Conservation (phyloP, 768 basidiomycete genomes). For the Termitomyces sp. region DNA sequence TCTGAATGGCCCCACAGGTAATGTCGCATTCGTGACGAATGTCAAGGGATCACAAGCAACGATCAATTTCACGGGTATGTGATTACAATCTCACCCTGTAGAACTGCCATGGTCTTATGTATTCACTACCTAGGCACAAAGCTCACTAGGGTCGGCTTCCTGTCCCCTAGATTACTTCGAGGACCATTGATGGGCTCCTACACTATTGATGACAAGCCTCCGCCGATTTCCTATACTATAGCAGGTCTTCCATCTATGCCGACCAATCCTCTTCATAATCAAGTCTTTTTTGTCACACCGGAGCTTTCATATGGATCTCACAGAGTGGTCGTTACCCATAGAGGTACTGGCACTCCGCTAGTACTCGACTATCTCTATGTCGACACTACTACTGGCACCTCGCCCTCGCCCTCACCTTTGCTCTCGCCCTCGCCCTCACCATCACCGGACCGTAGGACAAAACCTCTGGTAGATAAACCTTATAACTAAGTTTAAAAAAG, state of each 20-base stretch:
- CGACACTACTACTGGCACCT: background rate
- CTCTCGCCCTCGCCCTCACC: too few species aligned
- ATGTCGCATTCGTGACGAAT: background rate
- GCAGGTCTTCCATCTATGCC: conserved; percentile 11
- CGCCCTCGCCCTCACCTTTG: too few species aligned
- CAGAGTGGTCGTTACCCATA: background rate
- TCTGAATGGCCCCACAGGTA: background rate
- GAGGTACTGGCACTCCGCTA: conserved; percentile 13
- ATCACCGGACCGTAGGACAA: too few species aligned
- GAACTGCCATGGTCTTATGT: background rate
- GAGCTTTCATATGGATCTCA: background rate
- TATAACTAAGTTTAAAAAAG: too few species aligned
- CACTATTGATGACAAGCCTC: conserved; percentile 23
- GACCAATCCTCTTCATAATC: conserved; percentile 20
- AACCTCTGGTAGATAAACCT: too few species aligned
- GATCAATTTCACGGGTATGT: conserved; percentile 10
- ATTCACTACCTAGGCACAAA: conserved; percentile 20
- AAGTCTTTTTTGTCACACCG: conserved; percentile 20
- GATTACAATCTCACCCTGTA: background rate
- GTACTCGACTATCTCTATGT: conserved; percentile 17
- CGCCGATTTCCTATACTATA: conserved; percentile 20
- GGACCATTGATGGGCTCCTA: conserved; percentile 20
- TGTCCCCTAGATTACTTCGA: conserved; percentile 13
- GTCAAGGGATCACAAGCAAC: background rate
- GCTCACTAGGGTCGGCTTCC: conserved; percentile 22